Conservation (phyloP, 2,329 filamentous ascomycete genomes). For the Colletotrichum limetticola region DNA sequence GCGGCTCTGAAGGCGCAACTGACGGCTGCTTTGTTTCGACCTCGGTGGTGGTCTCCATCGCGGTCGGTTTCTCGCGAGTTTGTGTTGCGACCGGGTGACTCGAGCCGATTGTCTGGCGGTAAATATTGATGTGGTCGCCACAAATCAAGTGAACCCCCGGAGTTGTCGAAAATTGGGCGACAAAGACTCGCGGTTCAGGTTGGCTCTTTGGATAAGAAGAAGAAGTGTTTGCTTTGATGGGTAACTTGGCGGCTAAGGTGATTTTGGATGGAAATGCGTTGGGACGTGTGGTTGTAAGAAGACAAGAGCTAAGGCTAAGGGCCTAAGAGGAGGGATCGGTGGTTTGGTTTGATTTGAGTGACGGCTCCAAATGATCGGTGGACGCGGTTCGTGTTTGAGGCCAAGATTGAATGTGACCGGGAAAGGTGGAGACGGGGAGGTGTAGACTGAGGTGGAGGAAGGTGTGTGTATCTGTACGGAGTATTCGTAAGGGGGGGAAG, state of each 20-base stretch:
- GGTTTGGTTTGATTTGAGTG: neutral
- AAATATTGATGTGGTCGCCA: neutral
- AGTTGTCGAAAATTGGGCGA: neutral
- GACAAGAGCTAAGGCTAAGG: constrained; percentile 10
- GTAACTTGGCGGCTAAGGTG: neutral
- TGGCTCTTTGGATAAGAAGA: neutral
- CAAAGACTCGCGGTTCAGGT: constrained; percentile 13
- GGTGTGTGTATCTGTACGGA: neutral
- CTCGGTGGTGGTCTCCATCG: constrained; percentile 27
- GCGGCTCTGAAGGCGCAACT: constrained; percentile 30
- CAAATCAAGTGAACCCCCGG: constrained; percentile 6
- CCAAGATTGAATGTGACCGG: constrained; percentile 28
- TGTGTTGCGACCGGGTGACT: constrained; percentile 8
- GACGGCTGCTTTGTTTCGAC: constrained; percentile 34
- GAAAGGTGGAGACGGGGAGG: constrained; percentile 14
- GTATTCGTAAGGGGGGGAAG: neutral
- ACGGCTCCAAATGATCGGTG: constrained; percentile 8
- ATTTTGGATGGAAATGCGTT: constrained; percentile 8
- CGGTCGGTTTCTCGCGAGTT: neutral
- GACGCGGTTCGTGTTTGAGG: constrained; percentile 33
- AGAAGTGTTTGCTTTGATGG: neutral
- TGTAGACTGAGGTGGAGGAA: neutral
- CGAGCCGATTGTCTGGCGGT: neutral
- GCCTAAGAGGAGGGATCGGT: neutral
- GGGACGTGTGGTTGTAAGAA: constrained; percentile 22